Evolutionary conservation across 495 filamentous ascomycete genomes (phyloP), one percentile per base, ranked within the genome.

Genomic region (Penicillium canescens): DNA sequence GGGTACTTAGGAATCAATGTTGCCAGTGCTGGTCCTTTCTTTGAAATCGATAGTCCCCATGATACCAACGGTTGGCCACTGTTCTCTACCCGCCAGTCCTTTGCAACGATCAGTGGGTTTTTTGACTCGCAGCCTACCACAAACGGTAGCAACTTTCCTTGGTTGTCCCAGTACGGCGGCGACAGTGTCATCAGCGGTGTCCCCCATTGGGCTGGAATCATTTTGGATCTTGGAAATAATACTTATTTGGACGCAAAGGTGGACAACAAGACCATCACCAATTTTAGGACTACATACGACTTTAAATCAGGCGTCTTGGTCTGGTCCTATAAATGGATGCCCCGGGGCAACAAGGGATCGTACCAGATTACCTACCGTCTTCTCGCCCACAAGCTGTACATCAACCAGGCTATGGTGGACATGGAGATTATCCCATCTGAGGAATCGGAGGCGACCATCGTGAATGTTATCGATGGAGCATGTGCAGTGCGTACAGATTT

Each of bases 31-130:
- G 87, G 87, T 2, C 87, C 86, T 0, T 89, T 90, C 69, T 89
- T 88, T 61, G 86, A 89, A 52, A 59, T 80, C 11, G 67, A 76
- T 24, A 61, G 57, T 39, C 71, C 69, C 13, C 77, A 80, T 47
- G 79, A 79, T 21, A 84, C 86, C 63, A 87, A 82, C 57, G 89
- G 88, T 4, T 92, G 89, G 89, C 89, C 89, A 6, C 66, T 92
- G 13, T 89, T 83, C 69, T 74, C 84, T 41, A 63, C 76, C 7
- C 75, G 89, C 12, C 85, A 89, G 61, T 81, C 85, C 2, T 90
- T 92, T 65, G 83, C 86, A 4, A 90, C 87, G 0, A 81, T 92
- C 50, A 78, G 83, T 36, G 89, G 89, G 1, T 92, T 92, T 66
- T 91, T 78, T 53, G 79, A 91, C 55, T 66, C 72, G 8, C 87